phyloP scores from a whole-genome alignment of 1,139 yeast species.

The Hanseniaspora gamundiae region DNA sequence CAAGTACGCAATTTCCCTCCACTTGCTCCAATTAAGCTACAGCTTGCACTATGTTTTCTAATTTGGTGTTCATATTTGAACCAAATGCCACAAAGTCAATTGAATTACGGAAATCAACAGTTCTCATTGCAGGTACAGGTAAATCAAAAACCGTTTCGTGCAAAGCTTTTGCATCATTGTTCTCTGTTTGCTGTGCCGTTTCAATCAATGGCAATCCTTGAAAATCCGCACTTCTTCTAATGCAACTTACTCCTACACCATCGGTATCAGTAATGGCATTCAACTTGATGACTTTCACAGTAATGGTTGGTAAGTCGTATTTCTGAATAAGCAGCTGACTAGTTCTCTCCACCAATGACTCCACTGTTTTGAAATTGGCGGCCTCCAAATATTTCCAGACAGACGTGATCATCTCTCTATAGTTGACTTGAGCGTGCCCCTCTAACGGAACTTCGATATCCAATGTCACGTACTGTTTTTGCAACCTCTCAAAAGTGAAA shows the following conservation, averaged over 20 bases:
- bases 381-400: constrained; percentile 50
- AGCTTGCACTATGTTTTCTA: constrained; percentile 49
- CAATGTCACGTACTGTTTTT: constrained; percentile 62
- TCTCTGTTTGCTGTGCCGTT: neutral
- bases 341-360: constrained; percentile 70
- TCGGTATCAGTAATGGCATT: constrained; percentile 71
- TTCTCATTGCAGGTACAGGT: constrained; percentile 1
- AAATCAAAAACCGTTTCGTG: neutral
- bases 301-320: constrained; percentile 26
- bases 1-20: constrained; percentile 35
- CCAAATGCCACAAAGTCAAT: constrained; percentile 76
- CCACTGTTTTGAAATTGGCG: constrained; percentile 82
- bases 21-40: constrained; percentile 34
- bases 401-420: constrained; percentile 31
- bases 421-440: too few relatives aligned
- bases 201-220: constrained; percentile 4
- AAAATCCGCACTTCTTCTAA: constrained; percentile 33
- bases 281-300: constrained; percentile 67
- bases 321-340: constrained; percentile 46
- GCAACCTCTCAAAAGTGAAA: constrained; percentile 75
- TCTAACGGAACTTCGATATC: constrained; percentile 41
- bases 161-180: neutral
- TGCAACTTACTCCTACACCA: constrained; percentile 79
- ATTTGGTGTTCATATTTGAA: constrained; percentile 66
- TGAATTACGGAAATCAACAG: constrained; percentile 28